A percentile compares a stretch with the other conserved stretches of the same genome.
Evolutionary conservation across 352 stramenopile genomes (phyloP).

Genomic region (Pythium angustatum): DNA sequence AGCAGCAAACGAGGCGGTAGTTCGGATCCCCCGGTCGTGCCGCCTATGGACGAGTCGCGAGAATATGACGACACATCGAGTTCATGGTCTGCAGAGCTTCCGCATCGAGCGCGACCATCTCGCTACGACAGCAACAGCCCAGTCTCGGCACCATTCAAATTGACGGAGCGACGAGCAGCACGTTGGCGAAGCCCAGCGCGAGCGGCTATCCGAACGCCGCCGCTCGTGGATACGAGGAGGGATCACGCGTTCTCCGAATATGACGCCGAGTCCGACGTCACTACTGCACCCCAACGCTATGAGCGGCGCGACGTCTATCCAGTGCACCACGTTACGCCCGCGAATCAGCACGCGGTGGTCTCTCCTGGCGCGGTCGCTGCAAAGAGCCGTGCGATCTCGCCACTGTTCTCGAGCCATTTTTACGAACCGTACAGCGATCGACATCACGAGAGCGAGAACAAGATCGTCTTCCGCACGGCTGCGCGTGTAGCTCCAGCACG

Average conservation of each 20-base stretch:
- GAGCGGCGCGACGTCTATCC: constrained; percentile 7
- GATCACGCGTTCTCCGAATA: no score
- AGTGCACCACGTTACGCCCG: background rate
- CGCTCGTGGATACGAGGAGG: no score
- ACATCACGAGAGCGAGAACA: background rate
- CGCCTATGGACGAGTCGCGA: background rate
- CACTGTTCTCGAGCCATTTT: background rate
- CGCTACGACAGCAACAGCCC: no score
- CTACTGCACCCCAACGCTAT: background rate
- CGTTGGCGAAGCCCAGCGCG: no score
- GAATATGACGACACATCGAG: background rate
- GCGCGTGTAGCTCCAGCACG: background rate
- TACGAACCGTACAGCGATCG: background rate
- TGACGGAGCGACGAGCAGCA: no score
- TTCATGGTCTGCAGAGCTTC: no score
- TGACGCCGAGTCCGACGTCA: background rate
- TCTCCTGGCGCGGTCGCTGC: background rate
- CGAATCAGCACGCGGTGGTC: background rate
- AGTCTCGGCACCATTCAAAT: no score
- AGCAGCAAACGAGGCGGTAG: constrained; percentile 8
- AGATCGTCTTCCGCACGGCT: constrained; percentile 11
- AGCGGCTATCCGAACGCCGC: no score
- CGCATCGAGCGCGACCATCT: no score
- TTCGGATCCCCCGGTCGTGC: background rate
- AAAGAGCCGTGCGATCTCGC: background rate